Evolutionary conservation across 129 eudicot genomes (phyloP), one percentile per base, ranked within the genome.

Genomic region (Smallanthus sonchifolius): DNA sequence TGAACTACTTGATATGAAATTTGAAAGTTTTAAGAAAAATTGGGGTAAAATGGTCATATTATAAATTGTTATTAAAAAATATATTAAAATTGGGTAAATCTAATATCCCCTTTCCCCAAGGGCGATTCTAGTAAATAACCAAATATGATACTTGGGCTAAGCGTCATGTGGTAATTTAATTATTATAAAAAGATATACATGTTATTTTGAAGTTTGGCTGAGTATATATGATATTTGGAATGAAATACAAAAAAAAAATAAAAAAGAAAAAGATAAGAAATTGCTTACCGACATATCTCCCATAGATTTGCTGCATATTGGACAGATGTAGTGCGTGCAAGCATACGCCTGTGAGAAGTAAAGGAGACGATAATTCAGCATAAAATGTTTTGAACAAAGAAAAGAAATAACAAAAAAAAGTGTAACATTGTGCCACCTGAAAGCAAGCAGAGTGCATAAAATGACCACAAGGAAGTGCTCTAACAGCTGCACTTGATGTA

Each of bases 211-310:
- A 24, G 30, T 24, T 24, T 24, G 30, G 30, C 1, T 24, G 30
- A 1, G 30, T 24, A 24, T 24, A 24, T 24, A 24, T 24, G 30
- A 24, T 24, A 24, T 24, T 24, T 24, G 1, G 30, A 24, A 24
- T 24, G 30, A 24, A 24, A 24, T 24, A 24, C 1, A 24, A 0
- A 24, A 15, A 56, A 56, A 56, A 56, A 24, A 1, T 7, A 20
- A 24, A 56, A 0, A 10, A 7, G 24, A 24, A 7, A 47, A 30
- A 35, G 20, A 69, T 57, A 75, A 45, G 59, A 30, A 68, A 32
- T 54, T n/a, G 51, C 96, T 80, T 85, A 95, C 99, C 89, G 96
- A 92, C 99, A 95, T 95, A 72, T 95, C 99, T 77, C 99, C 99
- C 91, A 95, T 84, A 19, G 99, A 91, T 74, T 95, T 95, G 90